phyloP scores from a whole-genome alignment of 257 asterid genomes.

The Knoxia roxburghii region DNA sequence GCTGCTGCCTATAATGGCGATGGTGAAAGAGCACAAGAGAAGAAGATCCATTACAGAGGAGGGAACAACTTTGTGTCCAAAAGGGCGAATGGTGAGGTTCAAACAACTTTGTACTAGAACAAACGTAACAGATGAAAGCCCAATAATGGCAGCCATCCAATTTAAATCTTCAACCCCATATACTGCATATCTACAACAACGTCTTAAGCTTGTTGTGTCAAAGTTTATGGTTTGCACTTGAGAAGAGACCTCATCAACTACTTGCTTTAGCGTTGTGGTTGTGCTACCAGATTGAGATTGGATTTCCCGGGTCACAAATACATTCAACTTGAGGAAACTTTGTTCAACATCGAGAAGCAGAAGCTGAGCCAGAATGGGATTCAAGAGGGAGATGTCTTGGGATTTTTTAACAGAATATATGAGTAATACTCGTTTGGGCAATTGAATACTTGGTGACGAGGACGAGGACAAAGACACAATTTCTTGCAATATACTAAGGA shows the following conservation, averaged over 20 bases:
- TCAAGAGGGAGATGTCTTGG: conserved; percentile 47
- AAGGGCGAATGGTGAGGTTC: conserved; percentile 42
- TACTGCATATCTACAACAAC: conserved; percentile 27
- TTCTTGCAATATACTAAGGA: conserved; percentile 66
- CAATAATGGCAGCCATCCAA: conserved; percentile 40
- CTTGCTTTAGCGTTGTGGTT: conserved; percentile 42
- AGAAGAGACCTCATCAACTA: conserved; percentile 32
- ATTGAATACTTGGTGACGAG: conserved; percentile 21
- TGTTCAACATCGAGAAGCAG: conserved; percentile 35
- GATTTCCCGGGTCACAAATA: conserved; percentile 58
- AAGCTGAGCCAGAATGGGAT: conserved; percentile 48
- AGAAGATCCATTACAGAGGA: conserved; percentile 51
- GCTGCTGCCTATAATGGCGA: conserved; percentile 39
- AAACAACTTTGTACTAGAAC: conserved; percentile 35
- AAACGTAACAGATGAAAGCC: conserved; percentile 41
- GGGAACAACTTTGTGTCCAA: conserved; percentile 35
- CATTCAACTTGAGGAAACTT: conserved; percentile 36
- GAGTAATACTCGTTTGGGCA: conserved; percentile 47
- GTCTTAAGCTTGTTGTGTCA: too few species aligned
- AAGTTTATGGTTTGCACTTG: conserved; percentile 29
- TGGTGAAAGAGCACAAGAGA: conserved; percentile 47
- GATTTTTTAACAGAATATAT: conserved; percentile 45
- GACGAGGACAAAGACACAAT: too few species aligned
- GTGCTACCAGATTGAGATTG: conserved; percentile 23
- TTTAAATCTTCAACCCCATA: conserved; percentile 40